These are phyloP conservation scores for Berkeleyomyces basicola DNA, from an alignment of 2,329 filamentous ascomycete species.

Conservation along the genomic window DNA sequence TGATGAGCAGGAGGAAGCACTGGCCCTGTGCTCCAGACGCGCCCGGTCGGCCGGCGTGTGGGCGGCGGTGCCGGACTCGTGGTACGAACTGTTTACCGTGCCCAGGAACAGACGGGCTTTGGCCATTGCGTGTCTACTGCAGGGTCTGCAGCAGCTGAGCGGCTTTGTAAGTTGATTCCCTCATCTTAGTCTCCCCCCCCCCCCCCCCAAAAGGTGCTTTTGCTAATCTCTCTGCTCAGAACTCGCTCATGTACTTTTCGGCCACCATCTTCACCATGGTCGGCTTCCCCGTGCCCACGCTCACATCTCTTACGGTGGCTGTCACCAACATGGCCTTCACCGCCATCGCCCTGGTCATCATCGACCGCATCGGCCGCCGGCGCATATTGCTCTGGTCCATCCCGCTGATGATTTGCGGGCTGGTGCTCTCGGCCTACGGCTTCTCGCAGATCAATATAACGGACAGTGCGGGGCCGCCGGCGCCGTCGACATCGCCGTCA, in stretches of 20 bases:
- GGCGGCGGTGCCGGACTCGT: slow-evolving; percentile 20
- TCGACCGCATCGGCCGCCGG: slow-evolving; percentile 65
- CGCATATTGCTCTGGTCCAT: slow-evolving; percentile 69
- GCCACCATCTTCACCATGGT: slow-evolving; percentile 66
- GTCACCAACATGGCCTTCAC: slow-evolving; percentile 73
- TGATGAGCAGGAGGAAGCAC: slow-evolving; percentile 40
- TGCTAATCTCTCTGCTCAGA: slow-evolving; percentile 27
- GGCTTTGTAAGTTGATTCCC: slow-evolving; percentile 45
- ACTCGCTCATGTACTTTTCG: slow-evolving; percentile 85
- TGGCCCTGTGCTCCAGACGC: slow-evolving; percentile 23
- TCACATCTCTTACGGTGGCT: slow-evolving; percentile 66
- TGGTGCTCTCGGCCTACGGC: slow-evolving; percentile 53
- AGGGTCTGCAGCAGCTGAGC: slow-evolving; percentile 75
- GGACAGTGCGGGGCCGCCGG: neutral
- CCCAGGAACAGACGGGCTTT: slow-evolving; percentile 57
- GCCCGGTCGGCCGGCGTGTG: slow-evolving; percentile 21
- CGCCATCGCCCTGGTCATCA: slow-evolving; percentile 54
- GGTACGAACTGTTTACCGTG: slow-evolving; percentile 37
- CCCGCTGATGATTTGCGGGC: slow-evolving; percentile 63
- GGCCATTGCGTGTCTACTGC: slow-evolving; percentile 70
- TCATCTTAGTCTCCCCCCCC: neutral
- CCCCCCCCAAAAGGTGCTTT: neutral
- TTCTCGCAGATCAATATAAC: slow-evolving; percentile 48
- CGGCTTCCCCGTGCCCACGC: slow-evolving; percentile 60
- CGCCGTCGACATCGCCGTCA: slow-evolving; percentile 8